Conservation (phyloP, 805 yeast genomes). For the Debaryomyces prosopidis region DNA sequence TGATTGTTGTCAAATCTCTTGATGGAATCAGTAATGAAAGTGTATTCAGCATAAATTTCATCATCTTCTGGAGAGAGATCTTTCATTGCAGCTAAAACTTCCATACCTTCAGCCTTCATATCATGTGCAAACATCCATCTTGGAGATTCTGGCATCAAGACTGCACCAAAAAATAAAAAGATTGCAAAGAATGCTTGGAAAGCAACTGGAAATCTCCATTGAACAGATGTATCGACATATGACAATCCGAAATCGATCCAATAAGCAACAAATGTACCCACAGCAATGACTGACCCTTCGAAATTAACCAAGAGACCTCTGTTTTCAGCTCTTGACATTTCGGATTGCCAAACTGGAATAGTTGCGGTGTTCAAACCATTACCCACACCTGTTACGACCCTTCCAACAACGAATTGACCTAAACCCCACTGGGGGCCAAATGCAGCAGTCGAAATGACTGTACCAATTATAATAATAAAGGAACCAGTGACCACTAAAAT, state of each 20-base stretch:
- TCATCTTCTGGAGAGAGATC: slow-evolving; percentile 36
- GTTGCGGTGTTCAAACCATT: slow-evolving; percentile 44
- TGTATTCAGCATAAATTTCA: slow-evolving; percentile 44
- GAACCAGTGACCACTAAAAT: slow-evolving; percentile 39
- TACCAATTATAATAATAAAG: slow-evolving; percentile 40
- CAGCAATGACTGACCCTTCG: slow-evolving; percentile 59
- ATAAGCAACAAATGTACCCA: slow-evolving; percentile 68
- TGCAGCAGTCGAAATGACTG: slow-evolving; percentile 38
- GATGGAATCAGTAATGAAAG: slow-evolving; percentile 49
- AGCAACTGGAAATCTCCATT: slow-evolving; percentile 49
- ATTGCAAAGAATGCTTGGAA: slow-evolving; percentile 65
- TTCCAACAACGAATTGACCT: slow-evolving; percentile 69
- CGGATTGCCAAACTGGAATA: slow-evolving; percentile 49
- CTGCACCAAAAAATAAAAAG: slow-evolving; percentile 37
- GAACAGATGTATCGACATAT: slow-evolving; percentile 48
- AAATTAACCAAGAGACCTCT: slow-evolving; percentile 41
- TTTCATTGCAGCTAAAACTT: slow-evolving; percentile 41
- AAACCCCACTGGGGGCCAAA: slow-evolving; percentile 47
- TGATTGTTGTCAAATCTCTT: slow-evolving; percentile 48
- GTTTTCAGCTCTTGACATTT: slow-evolving; percentile 44
- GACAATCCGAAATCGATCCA: slow-evolving; percentile 69
- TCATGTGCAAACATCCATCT: slow-evolving; percentile 64
- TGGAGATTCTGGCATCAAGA: slow-evolving; percentile 67
- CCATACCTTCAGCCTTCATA: slow-evolving; percentile 30
- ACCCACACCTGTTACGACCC: slow-evolving; percentile 50